A percentile compares a stretch with the other conserved stretches of the same genome.
Conservation (phyloP, 2,329 filamentous ascomycete genomes). For the Verticillium nubilum region DNA sequence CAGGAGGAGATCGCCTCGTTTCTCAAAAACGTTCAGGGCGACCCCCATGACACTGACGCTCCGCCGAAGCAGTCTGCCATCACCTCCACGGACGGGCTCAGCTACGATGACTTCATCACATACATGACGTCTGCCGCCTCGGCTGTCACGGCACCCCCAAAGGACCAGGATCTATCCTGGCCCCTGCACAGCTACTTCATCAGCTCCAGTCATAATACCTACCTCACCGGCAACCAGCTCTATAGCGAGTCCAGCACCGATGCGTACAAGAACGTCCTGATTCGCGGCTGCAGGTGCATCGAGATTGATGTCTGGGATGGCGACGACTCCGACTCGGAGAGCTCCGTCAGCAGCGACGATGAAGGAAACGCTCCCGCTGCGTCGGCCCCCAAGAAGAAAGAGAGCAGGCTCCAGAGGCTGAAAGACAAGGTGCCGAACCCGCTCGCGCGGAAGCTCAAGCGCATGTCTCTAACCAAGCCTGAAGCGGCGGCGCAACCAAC, state of each 20-base stretch:
- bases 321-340: constrained; percentile 64
- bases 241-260: constrained; percentile 82
- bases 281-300: constrained; percentile 82
- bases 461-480: neutral
- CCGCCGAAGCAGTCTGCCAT: constrained; percentile 15
- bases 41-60: constrained; percentile 17
- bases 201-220: constrained; percentile 93
- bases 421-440: constrained; percentile 48
- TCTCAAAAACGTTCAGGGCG: constrained; percentile 38
- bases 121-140: constrained; percentile 50
- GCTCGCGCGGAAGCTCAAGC: constrained; percentile 28
- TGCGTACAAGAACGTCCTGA: constrained; percentile 78
- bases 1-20: constrained; percentile 39
- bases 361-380: neutral
- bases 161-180: constrained; percentile 55
- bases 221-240: constrained; percentile 83
- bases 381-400: constrained; percentile 32
- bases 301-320: constrained; percentile 97
- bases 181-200: constrained; percentile 90
- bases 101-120: constrained; percentile 42
- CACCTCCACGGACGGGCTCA: constrained; percentile 28
- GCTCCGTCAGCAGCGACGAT: constrained; percentile 43
- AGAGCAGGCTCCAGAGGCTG: constrained; percentile 57
- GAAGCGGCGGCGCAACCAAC: neutral
- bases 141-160: constrained; percentile 33